phyloP scores from a whole-genome alignment of 2,329 filamentous ascomycete genomes.

The Davidsoniella virescens region DNA sequence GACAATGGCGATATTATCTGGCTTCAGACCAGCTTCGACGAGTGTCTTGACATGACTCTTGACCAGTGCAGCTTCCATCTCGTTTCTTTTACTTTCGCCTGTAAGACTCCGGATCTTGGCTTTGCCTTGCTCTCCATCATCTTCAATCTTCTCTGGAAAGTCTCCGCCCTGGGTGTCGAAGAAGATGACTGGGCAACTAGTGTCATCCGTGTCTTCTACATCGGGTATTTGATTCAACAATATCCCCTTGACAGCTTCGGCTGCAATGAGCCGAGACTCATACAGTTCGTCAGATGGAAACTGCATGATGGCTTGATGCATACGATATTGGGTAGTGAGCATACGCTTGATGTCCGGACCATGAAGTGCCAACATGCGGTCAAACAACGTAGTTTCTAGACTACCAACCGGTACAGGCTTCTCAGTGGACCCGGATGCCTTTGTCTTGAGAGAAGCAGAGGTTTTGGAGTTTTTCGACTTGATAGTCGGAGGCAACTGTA shows the following conservation, averaged over 20 bases:
- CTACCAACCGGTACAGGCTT: conserved; percentile 17
- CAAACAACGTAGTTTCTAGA: conserved; percentile 84
- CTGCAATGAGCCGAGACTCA: conserved; percentile 63
- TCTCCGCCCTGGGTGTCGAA: conserved; percentile 93
- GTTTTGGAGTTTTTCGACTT: conserved; percentile 52
- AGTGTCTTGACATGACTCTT: conserved; percentile 59
- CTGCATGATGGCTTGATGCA: conserved; percentile 91
- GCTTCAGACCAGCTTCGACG: conserved; percentile 60
- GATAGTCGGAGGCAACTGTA: conserved; percentile 88
- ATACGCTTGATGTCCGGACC: conserved; percentile 77
- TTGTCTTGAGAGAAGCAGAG: neutral
- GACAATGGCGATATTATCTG: conserved; percentile 80
- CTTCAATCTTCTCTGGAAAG: conserved; percentile 69
- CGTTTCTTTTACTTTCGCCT: conserved; percentile 69
- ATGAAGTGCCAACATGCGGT: conserved; percentile 68
- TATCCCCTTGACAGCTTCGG: conserved; percentile 57
- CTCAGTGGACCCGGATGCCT: conserved; percentile 17
- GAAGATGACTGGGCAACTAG: conserved; percentile 73
- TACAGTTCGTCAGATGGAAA: conserved; percentile 88
- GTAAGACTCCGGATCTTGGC: conserved; percentile 27
- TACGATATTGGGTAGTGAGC: conserved; percentile 93
- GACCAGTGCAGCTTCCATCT: conserved; percentile 73
- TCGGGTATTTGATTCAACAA: conserved; percentile 46
- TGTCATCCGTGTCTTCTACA: conserved; percentile 71
- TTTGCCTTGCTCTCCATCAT: conserved; percentile 41